Base-by-base conservation (phyloP, 129 eudicot genomes). In the Escallonia rubra region DNA sequence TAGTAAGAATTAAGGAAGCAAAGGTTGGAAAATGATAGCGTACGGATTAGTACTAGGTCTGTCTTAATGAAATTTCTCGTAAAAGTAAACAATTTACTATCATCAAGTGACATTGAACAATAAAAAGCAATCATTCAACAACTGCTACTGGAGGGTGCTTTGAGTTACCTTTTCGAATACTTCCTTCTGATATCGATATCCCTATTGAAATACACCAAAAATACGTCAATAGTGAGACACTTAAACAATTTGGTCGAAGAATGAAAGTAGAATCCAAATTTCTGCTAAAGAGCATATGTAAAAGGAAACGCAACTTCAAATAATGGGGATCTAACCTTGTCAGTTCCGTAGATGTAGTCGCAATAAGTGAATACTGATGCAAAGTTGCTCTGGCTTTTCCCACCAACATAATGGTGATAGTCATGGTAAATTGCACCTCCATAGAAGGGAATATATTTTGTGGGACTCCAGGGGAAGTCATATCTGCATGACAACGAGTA, bases 301-400 rank as follows among this genome's bases (percentile, higher is more conserved):
- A 50, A 49, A 62, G 60, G 38, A 61, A 4, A 71, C 34, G 34
- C 34, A 23, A 23, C 34, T 23, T 23, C 34, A 23, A 0, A 23
- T 23, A 23, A 23, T 23, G 34, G 7, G 41, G 46, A 57, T 2
- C 40, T 38, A 40, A 78, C 87, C 83, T 82, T 78, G 65, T 78
- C 76, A 10, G 83, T 82, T 58, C 87, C 83, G 63, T 78, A 82
- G 8, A 82, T 78, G 66, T 78, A 77, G 59, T 82, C 87, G 58
- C 87, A 82, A 70, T 82, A 82, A 10, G 87, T 78, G 66, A 82
- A 82, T 2, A 78, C 81, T 10, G 83, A 82, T 42, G 87, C 87
- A 75, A 78, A 82, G 49, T 82, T 82, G 59, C 87, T 82, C 11
- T 82, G 87, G 56, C 83, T 52, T 42, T 71, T 76, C 11, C 66